Conservation (phyloP, 345 rosid species). For the Citrus australasica region DNA sequence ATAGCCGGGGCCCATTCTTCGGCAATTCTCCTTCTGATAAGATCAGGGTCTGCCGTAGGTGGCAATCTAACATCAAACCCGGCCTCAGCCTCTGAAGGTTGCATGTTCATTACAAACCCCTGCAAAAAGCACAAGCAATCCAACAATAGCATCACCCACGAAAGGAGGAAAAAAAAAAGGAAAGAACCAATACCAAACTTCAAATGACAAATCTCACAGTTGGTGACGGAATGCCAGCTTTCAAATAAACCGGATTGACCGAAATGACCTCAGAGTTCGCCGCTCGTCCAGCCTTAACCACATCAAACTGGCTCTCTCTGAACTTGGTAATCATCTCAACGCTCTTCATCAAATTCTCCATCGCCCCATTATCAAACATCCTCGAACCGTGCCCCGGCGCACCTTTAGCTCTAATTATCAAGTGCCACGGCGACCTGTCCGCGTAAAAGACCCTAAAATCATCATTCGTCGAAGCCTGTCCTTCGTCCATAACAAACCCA, state of each 20-base stretch:
- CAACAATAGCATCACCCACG: neutral
- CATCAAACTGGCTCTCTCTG: conserved; percentile 70
- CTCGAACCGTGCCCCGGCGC: conserved; percentile 79
- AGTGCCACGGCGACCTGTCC: conserved; percentile 65
- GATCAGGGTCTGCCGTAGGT: conserved; percentile 67
- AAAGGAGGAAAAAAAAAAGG: too few relatives aligned
- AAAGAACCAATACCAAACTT: neutral
- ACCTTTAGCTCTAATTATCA: conserved; percentile 56
- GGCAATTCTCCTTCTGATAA: conserved; percentile 54
- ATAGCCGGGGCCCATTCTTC: conserved; percentile 88
- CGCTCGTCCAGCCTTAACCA: conserved; percentile 72
- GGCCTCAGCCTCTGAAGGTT: conserved; percentile 93
- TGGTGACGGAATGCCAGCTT: conserved; percentile 74
- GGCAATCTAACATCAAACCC: conserved; percentile 84
- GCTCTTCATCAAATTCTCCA: conserved; percentile 93
- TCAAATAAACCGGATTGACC: conserved; percentile 78
- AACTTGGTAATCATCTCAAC: conserved; percentile 59
- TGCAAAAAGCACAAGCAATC: conserved; percentile 11
- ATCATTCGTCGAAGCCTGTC: conserved; percentile 69
- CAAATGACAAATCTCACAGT: conserved; percentile 36
- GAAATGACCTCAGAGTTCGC: conserved; percentile 72
- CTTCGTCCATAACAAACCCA: conserved; percentile 84
- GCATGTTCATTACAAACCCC: conserved; percentile 96
- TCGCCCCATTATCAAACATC: conserved; percentile 72
- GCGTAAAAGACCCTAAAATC: conserved; percentile 73